phyloP scores from a whole-genome alignment of 305 asterid species.

The Plantago lanceolata region DNA sequence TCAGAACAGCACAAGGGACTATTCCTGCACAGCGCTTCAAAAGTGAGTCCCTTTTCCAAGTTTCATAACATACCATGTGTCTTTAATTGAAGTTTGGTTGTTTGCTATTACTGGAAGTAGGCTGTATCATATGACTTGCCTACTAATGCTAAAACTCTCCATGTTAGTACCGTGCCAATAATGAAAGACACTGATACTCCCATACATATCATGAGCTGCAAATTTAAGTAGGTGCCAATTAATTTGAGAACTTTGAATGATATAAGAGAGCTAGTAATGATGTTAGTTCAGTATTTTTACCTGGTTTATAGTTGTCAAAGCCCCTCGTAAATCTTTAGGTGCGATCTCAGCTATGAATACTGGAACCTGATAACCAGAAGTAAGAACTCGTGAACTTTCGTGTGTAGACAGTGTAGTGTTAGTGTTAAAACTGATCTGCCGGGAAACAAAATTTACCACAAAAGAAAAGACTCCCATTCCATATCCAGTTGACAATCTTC shows the following conservation, averaged over 20 bases:
- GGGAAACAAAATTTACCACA: slow-evolving; percentile 48
- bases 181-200: slow-evolving; percentile 90
- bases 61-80: neutral
- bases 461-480: slow-evolving; percentile 97
- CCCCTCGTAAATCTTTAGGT: slow-evolving; percentile 84
- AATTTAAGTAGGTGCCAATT: slow-evolving; percentile 12
- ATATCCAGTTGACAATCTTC: slow-evolving; percentile 88
- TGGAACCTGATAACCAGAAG: slow-evolving; percentile 53
- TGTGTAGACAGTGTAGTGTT: neutral
- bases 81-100: neutral
- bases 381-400: neutral
- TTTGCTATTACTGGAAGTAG: neutral
- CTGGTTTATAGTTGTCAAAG: slow-evolving; percentile 83
- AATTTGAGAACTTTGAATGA: neutral
- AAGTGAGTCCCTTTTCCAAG: slow-evolving; percentile 19
- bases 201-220: slow-evolving; percentile 77
- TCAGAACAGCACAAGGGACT: slow-evolving; percentile 67
- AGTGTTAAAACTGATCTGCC: slow-evolving; percentile 2
- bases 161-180: slow-evolving; percentile 68
- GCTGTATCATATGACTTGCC: slow-evolving; percentile 34
- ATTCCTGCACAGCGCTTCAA: slow-evolving; percentile 51
- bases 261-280: too few species aligned
- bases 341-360: slow-evolving; percentile 90
- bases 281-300: slow-evolving; percentile 29
- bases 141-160: slow-evolving; percentile 74